Base-by-base conservation (phyloP, 192 early-diverging fungal genomes). In the Umbelopsis vinacea region DNA sequence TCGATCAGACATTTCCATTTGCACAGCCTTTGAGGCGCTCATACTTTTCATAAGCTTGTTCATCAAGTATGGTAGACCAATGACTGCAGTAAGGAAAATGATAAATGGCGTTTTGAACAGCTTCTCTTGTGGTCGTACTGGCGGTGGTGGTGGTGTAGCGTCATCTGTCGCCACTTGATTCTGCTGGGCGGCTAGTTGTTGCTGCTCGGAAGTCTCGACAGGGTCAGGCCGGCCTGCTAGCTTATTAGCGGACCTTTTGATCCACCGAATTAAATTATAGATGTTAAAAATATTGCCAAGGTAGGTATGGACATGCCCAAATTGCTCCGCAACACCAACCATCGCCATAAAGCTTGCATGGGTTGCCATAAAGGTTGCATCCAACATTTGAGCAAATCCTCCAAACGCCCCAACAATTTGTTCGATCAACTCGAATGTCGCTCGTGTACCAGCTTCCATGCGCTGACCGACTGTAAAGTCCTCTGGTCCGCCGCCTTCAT, bases 331-430 rank as follows among this genome's bases (percentile, higher is more conserved):
- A 21, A 98, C 93, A 38, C 94, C 96, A 46, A 97, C 88, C 87
- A 97, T 94, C 19, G 94, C 92, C 92, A 95, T 91, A 67, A 92
- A 92, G 7, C 85, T 90, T 17, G 91, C 91, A 80, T 95, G 93
- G 0, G 96, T 98, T 22, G 96, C 94, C 81, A 94, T 90, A 76
- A 95, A 97, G 5, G 96, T 98, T 3, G 92, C 94, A 70, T 96
- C 96, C 38, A 98, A 88, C 96, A 98, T 97, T 66, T 93, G 93
- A 10, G 94, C 88, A 82, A 98, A 96, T 15, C 95, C 95, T 26
- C 91, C 94, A 85, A 98, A 98, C 2, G 94, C 93, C 46, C 93
- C 92, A 5, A 98, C 95, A 43, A 98, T 82, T 19, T 91, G 90
- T 67, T 97, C 94, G 33, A 98, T 90, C 46, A 93, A 79, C 72